Evolutionary conservation across 257 asterid genomes (phyloP).

Genomic region (Galeopsis tetrahit): DNA sequence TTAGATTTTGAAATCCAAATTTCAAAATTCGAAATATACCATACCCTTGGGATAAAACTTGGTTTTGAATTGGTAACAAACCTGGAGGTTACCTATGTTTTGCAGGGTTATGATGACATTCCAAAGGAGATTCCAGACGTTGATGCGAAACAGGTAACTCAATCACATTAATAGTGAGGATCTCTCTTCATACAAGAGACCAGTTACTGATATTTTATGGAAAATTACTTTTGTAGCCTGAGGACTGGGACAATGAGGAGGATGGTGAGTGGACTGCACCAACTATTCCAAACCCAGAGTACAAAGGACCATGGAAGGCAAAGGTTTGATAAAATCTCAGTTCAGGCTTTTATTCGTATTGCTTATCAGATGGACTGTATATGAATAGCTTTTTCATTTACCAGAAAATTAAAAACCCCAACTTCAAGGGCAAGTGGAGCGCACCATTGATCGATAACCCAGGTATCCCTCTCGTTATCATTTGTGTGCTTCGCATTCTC

Average conservation of each 20-base stretch:
- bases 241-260: slow-evolving; percentile 98
- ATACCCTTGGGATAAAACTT: neutral
- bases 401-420: slow-evolving; percentile 93
- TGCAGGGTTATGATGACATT: slow-evolving; percentile 94
- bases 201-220: slow-evolving; percentile 25
- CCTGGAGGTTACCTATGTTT: neutral
- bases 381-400: slow-evolving; percentile 21
- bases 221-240: slow-evolving; percentile 61
- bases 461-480: slow-evolving; percentile 43
- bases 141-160: slow-evolving; percentile 89
- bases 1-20: too few species aligned
- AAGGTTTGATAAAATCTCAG: slow-evolving; percentile 54
- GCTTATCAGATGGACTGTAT: slow-evolving; percentile 17
- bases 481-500: slow-evolving; percentile 8
- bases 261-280: slow-evolving; percentile 99
- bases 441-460: slow-evolving; percentile 94
- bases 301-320: slow-evolving; percentile 91
- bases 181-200: neutral
- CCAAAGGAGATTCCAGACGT: slow-evolving; percentile 83
- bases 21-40: too few species aligned
- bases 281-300: slow-evolving; percentile 90
- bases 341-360: slow-evolving; percentile 8
- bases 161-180: neutral
- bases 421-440: slow-evolving; percentile 94
- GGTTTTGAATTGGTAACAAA: slow-evolving; percentile 5